These are phyloP conservation scores for Rhodotorula sp. DNA, from an alignment of 1,284 basidiomycete species.

Conservation along the genomic window DNA sequence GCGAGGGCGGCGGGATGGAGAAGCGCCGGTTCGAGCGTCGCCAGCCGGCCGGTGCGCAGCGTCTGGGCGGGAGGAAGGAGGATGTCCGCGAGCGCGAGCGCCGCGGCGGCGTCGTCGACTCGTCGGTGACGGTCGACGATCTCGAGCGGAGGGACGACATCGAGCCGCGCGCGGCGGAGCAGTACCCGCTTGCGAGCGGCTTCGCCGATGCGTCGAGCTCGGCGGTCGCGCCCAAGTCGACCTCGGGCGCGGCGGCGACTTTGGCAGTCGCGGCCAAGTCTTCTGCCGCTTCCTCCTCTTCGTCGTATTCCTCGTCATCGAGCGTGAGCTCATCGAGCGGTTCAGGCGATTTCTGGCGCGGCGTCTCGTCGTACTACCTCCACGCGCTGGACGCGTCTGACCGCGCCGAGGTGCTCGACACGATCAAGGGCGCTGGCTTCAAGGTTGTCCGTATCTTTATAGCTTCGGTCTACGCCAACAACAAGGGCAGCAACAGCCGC, in stretches of 20 bases:
- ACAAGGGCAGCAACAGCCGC: slow-evolving; percentile 43
- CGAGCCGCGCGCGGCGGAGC: not conserved
- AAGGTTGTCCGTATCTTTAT: slow-evolving; percentile 46
- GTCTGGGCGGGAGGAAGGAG: not conserved
- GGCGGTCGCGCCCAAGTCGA: not conserved
- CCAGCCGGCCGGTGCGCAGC: not conserved
- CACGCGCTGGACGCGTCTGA: slow-evolving; percentile 40
- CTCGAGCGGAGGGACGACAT: not conserved
- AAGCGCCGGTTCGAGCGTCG: not conserved
- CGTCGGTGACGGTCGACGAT: slow-evolving; percentile 1
- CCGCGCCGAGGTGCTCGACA: slow-evolving; percentile 43
- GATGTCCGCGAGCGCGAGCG: slow-evolving; percentile 1
- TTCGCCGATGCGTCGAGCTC: not conserved
- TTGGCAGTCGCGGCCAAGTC: not conserved
- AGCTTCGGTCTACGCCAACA: slow-evolving; percentile 35
- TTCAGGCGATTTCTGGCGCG: slow-evolving; percentile 28
- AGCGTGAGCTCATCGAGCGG: not conserved
- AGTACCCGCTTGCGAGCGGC: not conserved
- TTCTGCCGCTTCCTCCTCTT: not conserved
- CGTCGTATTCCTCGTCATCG: not conserved
- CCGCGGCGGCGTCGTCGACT: slow-evolving; percentile 6
- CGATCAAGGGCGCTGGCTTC: slow-evolving; percentile 45
- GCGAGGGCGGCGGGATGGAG: not conserved
- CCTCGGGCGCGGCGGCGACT: not conserved
- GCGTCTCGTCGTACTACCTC: slow-evolving; percentile 47